Conservation (phyloP, 495 filamentous ascomycete species). For the Penicillium diatomitis region DNA sequence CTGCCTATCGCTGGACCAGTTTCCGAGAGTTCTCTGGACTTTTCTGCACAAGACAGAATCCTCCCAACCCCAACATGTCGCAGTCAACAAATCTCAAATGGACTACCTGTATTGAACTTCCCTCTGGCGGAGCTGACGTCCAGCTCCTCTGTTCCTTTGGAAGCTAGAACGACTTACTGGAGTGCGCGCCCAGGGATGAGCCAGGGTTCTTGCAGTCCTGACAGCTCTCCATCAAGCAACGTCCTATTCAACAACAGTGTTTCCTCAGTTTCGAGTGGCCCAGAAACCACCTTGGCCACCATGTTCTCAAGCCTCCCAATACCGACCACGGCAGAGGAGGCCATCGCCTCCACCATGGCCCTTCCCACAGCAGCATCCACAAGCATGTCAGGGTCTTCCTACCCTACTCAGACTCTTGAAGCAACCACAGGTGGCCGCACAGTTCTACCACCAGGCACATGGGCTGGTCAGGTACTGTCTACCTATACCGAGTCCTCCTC, state of each 20-base stretch:
- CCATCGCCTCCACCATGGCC: not conserved
- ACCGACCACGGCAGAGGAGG: conserved; percentile 10
- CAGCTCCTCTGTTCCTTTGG: not conserved
- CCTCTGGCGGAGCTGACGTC: conserved; percentile 1
- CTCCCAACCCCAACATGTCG: conserved; percentile 28
- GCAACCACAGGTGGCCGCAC: not conserved
- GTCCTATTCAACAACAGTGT: conserved; percentile 12
- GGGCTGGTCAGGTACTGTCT: not conserved
- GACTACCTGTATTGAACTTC: conserved; percentile 1
- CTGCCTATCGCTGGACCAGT: conserved; percentile 12
- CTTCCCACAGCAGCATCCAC: not conserved
- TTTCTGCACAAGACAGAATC: conserved; percentile 23
- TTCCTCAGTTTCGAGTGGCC: conserved; percentile 11
- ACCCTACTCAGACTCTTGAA: not conserved
- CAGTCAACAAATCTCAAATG: conserved; percentile 9
- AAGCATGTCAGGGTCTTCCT: not conserved
- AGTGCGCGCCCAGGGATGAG: conserved; percentile 2
- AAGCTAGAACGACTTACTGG: conserved; percentile 12
- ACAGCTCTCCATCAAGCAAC: conserved; percentile 7
- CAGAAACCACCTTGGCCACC: conserved; percentile 12
- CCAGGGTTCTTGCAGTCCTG: not conserved
- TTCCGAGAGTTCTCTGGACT: conserved; percentile 12
- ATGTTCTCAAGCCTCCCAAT: conserved; percentile 24
- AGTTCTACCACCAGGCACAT: not conserved
- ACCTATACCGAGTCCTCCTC: conserved; percentile 4